These are phyloP conservation scores for Fusarium sp. DNA, from an alignment of 2,329 filamentous ascomycete species.

Conservation along the genomic window DNA sequence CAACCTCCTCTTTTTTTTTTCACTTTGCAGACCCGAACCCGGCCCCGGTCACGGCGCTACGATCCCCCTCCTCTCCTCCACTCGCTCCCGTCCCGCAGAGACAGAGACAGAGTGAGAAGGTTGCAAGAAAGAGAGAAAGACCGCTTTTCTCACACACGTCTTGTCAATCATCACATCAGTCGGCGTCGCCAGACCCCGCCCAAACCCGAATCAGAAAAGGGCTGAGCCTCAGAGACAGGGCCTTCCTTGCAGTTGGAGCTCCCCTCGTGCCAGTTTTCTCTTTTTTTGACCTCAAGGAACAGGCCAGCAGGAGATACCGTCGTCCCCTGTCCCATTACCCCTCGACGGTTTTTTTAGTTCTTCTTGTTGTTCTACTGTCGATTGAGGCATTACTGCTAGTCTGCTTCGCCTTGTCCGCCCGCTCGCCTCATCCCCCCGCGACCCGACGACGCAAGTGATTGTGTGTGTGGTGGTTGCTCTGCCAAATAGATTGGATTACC, in stretches of 20 bases:
- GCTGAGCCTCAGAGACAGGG: constrained; percentile 32
- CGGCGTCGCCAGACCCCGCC: constrained; percentile 11
- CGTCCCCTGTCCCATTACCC: neutral
- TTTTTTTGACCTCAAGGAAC: constrained; percentile 19
- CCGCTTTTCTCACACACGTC: constrained; percentile 11
- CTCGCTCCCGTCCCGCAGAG: neutral
- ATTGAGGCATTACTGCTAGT: constrained; percentile 18
- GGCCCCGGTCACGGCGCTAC: constrained; percentile 39
- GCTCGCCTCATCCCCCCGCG: constrained; percentile 26
- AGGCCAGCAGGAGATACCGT: constrained; percentile 13
- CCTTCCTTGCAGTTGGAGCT: constrained; percentile 25
- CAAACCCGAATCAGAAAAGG: constrained; percentile 27
- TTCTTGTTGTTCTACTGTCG: neutral
- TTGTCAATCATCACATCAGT: constrained; percentile 3
- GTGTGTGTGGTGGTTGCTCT: constrained; percentile 14
- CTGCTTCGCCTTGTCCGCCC: constrained; percentile 5
- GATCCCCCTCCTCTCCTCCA: constrained; percentile 21
- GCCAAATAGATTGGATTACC: constrained; percentile 3
- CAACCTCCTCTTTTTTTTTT: constrained; percentile 30
- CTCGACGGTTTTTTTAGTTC: neutral
- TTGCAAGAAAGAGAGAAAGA: constrained; percentile 5
- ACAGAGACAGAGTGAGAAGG: neutral
- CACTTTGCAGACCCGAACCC: constrained; percentile 32
- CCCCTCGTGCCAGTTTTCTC: constrained; percentile 8
- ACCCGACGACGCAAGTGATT: constrained; percentile 1